Base-by-base conservation (phyloP, 1,284 basidiomycete genomes). In the Meira miltonrushii region DNA sequence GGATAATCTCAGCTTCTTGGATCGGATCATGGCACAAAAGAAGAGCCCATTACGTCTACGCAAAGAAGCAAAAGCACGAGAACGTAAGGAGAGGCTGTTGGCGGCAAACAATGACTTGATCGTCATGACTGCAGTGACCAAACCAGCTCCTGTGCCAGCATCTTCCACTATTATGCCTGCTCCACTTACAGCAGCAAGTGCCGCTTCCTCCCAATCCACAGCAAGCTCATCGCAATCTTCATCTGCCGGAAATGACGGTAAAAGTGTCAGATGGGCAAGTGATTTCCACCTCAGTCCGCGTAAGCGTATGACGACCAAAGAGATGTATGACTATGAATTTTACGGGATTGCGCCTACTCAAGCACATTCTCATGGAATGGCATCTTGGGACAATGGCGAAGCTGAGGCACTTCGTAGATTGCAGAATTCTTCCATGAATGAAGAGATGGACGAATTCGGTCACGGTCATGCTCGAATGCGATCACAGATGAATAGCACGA, bases 11-110 rank as follows among this genome's bases (percentile, higher is more conserved):
- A 69, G 64, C 62, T 63, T 76, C 37, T 60, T 76, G 50, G 74
- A 76, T 55, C 71, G 70, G 50, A 57, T 76, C 58, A 76, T 76
- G 74, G 56, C 68, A 19, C 63, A 64, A 55, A 67, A 74, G 48
- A 66, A 62, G 21, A 76, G 74, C 54, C 74, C 74, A 13, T 57
- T 67, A 23, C 66, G 74, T 2, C 65, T 67, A 8, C 64, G 72
- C 33, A 67, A 66, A 40, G 69, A 73, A 37, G 67, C 68, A 25
- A 74, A 72, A 59, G 63, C 56, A 11, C 61, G 66, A n/a, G 66
- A 66, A 37, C 28, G 28, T 33, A 62, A 40, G 41, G 61, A 55
- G 61, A 33, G 28, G 28, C 28, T 33, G 4, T 37, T 38, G 57
- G 21, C 23, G 8, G 21, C 48, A 38, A 50, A 53, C 7, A 39